These are phyloP conservation scores for Hemerocallis citrina DNA, from an alignment of 106 monocot species.

Conservation along the genomic window DNA sequence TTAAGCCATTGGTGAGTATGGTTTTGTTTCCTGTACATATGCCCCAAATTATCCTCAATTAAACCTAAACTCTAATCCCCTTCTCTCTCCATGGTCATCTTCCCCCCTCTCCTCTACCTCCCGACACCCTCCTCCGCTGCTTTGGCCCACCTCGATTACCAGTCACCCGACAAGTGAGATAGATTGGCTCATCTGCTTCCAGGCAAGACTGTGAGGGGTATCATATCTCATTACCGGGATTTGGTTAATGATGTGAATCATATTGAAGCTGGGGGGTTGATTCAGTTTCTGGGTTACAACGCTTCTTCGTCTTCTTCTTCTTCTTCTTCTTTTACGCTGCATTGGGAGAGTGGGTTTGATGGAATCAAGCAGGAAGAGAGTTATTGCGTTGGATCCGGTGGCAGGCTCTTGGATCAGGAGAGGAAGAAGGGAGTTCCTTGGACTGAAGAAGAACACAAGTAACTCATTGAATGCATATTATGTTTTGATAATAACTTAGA, in stretches of 20 bases:
- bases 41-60: too few species aligned
- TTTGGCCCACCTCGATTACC: constrained; percentile 44
- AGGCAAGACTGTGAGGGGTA: constrained; percentile 47
- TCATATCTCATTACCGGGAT: constrained; percentile 50
- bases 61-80: too few species aligned
- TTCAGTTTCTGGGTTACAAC: constrained; percentile 49
- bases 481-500: too few species aligned
- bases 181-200: constrained; percentile 52
- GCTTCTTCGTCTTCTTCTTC: too few species aligned
- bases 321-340: constrained; percentile 35
- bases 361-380: constrained; percentile 24
- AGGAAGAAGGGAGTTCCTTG: constrained; percentile 86
- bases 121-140: too few species aligned
- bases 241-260: constrained; percentile 64
- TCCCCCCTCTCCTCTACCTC: too few species aligned
- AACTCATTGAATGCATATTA: background rate
- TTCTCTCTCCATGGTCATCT: too few species aligned
- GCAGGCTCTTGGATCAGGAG: constrained; percentile 42
- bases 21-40: too few species aligned
- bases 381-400: constrained; percentile 30
- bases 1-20: too few species aligned
- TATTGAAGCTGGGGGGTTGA: constrained; percentile 66
- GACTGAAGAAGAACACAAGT: constrained; percentile 94
- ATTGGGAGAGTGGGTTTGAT: constrained; percentile 34
- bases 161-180: constrained; percentile 53